Base-by-base conservation (phyloP, 2,329 filamentous ascomycete genomes). In the Cordyceps sp. region DNA sequence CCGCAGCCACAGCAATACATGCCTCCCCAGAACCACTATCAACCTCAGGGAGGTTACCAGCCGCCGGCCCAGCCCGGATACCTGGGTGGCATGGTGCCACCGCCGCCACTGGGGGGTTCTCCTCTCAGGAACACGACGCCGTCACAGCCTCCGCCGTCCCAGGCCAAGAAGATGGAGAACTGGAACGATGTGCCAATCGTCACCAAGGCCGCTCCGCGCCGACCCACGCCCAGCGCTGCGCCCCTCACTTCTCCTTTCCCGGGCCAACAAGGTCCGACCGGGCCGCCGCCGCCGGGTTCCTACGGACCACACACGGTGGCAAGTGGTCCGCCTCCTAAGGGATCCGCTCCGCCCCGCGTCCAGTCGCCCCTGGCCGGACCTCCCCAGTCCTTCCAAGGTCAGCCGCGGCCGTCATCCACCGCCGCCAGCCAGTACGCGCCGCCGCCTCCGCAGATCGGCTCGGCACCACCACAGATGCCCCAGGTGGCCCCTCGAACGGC, bases 131-230 rank as follows among this genome's bases (percentile, higher is more conserved):
- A 71, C 37, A 65, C 70, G 18, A 75, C 73, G 23, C 69, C 76
- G n/a, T 78, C 81, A 10, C 66, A 66, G 17, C 64, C 73, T 26
- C 76, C 84, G 16, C 73, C 82, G 14, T 72, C 81, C 9, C 74
- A 73, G 46, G 62, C 71, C 35, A 77, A 75, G 47, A 78, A 79
- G 40, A 76, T 77, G 39, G 72, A 77, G 19, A 79, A 81, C 44
- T 98, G 90, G 90, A 98, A 98, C 44, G 90, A 98, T 53, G 78
- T 92, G 32, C 90, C 90, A 2, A 69, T 93, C 45, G 80, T 96
- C 29, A 66, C 72, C 29, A 83, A 88, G 59, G 61, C 69, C 33
- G 66, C 78, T n/a, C 68, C 71, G 12, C 74, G 86, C 42, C 73
- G 78, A 48, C 66, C 66, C 29, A 94, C 88, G 1, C 84, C 86